These are phyloP conservation scores for Eucalyptus tenuipes DNA, from an alignment of 345 rosid species.

Conservation along the genomic window DNA sequence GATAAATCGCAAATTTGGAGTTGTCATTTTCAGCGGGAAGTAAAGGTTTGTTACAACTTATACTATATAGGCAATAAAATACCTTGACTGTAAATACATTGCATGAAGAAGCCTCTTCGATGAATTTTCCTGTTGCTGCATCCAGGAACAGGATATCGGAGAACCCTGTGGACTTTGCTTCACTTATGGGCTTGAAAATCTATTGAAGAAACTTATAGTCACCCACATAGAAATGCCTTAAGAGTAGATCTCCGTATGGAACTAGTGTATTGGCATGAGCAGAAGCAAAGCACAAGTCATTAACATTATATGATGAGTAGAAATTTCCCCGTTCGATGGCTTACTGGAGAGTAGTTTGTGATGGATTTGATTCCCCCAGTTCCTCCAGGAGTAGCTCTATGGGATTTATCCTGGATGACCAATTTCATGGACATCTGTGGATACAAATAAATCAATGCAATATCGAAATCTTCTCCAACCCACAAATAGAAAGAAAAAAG, in stretches of 20 bases:
- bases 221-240: neutral
- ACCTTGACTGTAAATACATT: constrained; percentile 21
- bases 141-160: constrained; percentile 19
- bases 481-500: neutral
- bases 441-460: neutral
- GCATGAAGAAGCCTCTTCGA: constrained; percentile 26
- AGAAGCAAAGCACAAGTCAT: neutral
- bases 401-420: constrained; percentile 1
- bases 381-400: constrained; percentile 17
- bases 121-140: constrained; percentile 6
- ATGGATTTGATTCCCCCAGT: constrained; percentile 16
- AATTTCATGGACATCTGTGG: neutral
- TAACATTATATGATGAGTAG: neutral
- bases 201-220: neutral
- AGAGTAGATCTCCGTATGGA: neutral
- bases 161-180: constrained; percentile 12
- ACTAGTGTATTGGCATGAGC: neutral
- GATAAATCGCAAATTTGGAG: neutral
- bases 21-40: neutral
- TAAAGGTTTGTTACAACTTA: neutral
- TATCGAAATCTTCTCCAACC: neutral
- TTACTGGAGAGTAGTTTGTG: constrained; percentile 16
- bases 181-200: constrained; percentile 7
- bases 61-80: neutral
- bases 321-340: neutral